Conservation (phyloP, 805 yeast species). For the Metschnikowia chrysomelidarum region DNA sequence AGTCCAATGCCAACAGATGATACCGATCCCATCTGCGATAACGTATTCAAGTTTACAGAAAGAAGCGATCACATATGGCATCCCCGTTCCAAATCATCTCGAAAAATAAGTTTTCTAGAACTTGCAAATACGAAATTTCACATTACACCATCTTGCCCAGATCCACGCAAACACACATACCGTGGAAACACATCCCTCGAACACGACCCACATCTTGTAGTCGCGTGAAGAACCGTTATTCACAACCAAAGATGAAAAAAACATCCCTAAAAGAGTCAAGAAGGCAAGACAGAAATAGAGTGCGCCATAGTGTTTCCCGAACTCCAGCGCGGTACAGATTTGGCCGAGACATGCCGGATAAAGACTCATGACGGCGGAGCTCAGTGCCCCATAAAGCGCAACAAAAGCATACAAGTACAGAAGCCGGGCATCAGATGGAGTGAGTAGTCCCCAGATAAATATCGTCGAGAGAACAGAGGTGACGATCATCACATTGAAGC, state of each 20-base stretch:
- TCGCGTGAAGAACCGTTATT: conserved; percentile 10
- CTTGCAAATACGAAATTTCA: conserved; percentile 13
- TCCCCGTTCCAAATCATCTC: no score
- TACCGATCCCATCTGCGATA: no score
- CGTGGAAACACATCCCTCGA: conserved; percentile 12
- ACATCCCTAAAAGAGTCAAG: conserved; percentile 14
- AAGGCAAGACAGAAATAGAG: conserved; percentile 38
- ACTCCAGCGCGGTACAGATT: conserved; percentile 59
- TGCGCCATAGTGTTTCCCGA: conserved; percentile 69
- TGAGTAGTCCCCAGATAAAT: conserved; percentile 26
- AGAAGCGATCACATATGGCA: no score
- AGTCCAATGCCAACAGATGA: no score
- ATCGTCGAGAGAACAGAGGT: conserved; percentile 31
- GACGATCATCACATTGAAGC: conserved; percentile 49
- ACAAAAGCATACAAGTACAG: conserved; percentile 50
- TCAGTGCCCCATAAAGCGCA: conserved; percentile 54
- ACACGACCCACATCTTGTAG: conserved; percentile 15
- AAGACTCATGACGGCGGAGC: conserved; percentile 60
- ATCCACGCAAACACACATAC: conserved; percentile 13
- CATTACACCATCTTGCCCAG: conserved; percentile 17
- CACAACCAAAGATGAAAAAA: conserved; percentile 13
- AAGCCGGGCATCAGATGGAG: conserved; percentile 29
- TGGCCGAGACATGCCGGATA: conserved; percentile 68
- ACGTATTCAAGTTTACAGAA: no score
- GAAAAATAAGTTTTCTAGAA: no score